Evolutionary conservation across 352 stramenopile genomes (phyloP), one percentile per base, ranked within the genome.

Genomic region (Blastocystis sp.): DNA sequence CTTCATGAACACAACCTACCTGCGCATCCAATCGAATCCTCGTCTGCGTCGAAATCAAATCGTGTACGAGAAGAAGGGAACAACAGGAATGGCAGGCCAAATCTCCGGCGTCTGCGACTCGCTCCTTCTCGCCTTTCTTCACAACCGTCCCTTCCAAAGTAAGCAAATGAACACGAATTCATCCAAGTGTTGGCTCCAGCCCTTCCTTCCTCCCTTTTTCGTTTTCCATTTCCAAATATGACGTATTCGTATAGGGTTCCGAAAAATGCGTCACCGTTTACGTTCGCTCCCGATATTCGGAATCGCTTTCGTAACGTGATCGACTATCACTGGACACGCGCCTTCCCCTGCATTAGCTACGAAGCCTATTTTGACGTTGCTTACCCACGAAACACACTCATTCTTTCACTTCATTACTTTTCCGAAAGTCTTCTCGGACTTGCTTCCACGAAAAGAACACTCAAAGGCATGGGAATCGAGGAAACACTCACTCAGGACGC

Each of bases 11-110:
- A 81, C 44, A 16, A 42, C 61, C n/a, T 81, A 65, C 21, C 14
- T 16, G 18, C 8, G 14, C 8, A 32, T 81, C 14, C 69, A 81
- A 27, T 53, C 32, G 4, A 48, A 53, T 46, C 24, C 69, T 2
- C 16, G n/a, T 38, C n/a, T 32, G 2, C 29, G 32, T 9, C n/a
- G 16, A 48, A 72, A 72, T 1, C 11, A 21, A 21, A 81, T 81
- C 40, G 48, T 81, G 21, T 81, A 81, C 51, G 44, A 59, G 18
- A 81, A 81, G 27, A 63, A 61, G 56, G 69, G 69, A 32, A 81
- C 69, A 65, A 81, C 69, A 34, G 69, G 69, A 32, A 81, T 81
- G 48, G 69, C 69, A 18, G 69, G 69, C 4, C 69, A 81, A 42
- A 81, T 81, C 8, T 49, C 48, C 7, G 69, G 69, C 27, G 49